phyloP scores from a whole-genome alignment of 177 flowering plant species.

The Telopea speciosissima region DNA sequence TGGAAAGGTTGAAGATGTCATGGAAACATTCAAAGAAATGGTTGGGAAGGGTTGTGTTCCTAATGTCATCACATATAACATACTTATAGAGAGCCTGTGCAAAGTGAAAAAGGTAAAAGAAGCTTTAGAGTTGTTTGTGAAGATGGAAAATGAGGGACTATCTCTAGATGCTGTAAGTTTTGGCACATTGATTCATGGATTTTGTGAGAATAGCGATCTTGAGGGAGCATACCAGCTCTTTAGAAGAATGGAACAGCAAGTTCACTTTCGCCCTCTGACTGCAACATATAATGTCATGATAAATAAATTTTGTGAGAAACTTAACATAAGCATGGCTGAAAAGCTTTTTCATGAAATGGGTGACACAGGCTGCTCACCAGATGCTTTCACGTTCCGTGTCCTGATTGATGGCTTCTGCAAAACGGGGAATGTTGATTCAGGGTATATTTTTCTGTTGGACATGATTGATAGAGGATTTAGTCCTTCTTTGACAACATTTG shows the following conservation, averaged over 20 bases:
- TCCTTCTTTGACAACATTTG: constrained; percentile 65
- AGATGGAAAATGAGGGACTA: constrained; percentile 49
- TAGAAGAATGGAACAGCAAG: constrained; percentile 33
- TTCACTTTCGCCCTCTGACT: constrained; percentile 39
- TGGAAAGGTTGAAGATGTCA: constrained; percentile 51
- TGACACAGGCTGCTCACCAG: constrained; percentile 42
- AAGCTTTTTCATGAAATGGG: constrained; percentile 60
- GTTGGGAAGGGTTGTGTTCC: constrained; percentile 57
- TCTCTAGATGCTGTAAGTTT: constrained; percentile 55
- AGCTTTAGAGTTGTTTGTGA: constrained; percentile 50
- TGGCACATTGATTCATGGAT: constrained; percentile 65
- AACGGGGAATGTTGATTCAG: constrained; percentile 48
- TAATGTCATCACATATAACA: constrained; percentile 65
- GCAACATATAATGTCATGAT: constrained; percentile 73
- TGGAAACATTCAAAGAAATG: constrained; percentile 63
- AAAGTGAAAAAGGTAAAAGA: constrained; percentile 48
- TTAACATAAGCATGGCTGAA: constrained; percentile 40
- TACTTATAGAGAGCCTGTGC: constrained; percentile 74
- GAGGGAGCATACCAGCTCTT: constrained; percentile 60
- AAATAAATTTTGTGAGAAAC: constrained; percentile 55
- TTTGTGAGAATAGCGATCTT: constrained; percentile 54
- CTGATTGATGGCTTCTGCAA: constrained; percentile 80
- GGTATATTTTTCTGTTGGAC: constrained; percentile 43
- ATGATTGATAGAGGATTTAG: constrained; percentile 48
- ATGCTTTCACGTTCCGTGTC: constrained; percentile 64